Percentiles rank a stretch among this genome's conserved stretches.
Conservation (phyloP, 345 rosid species). For the Viola odorata region DNA sequence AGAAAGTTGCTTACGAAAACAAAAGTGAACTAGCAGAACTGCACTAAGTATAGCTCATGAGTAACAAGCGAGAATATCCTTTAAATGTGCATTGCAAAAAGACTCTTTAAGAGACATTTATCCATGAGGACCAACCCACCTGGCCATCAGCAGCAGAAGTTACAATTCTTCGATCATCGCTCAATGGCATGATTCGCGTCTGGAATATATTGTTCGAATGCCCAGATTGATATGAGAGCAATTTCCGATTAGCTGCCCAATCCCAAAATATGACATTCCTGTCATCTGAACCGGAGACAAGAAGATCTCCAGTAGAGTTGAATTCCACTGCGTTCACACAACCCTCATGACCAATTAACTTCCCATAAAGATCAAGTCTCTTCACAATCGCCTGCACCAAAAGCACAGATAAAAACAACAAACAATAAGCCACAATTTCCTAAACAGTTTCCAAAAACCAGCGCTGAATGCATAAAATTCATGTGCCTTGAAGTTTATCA, state of each 20-base stretch:
- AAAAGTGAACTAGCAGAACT: too few relatives aligned
- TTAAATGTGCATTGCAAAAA: too few relatives aligned
- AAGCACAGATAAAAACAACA: background rate
- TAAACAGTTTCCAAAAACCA: too few relatives aligned
- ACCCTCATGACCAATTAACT: conserved; percentile 51
- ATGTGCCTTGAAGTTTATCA: too few relatives aligned
- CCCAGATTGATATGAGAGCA: conserved; percentile 44
- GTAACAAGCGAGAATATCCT: too few relatives aligned
- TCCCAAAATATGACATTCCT: conserved; percentile 45
- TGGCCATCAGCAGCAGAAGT: conserved; percentile 65
- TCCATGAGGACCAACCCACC: conserved; percentile 28
- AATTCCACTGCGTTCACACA: conserved; percentile 53
- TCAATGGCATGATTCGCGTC: conserved; percentile 45
- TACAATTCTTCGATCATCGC: conserved; percentile 43
- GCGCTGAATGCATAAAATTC: too few relatives aligned
- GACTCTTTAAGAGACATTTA: too few relatives aligned
- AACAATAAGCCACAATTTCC: too few relatives aligned
- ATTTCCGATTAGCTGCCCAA: conserved; percentile 27
- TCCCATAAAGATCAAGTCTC: conserved; percentile 40
- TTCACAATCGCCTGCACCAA: conserved; percentile 36
- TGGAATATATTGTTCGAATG: conserved; percentile 57
- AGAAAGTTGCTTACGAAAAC: too few relatives aligned
- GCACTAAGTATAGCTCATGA: too few relatives aligned
- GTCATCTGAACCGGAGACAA: conserved; percentile 67
- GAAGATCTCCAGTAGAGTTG: conserved; percentile 46